Base-by-base conservation (phyloP, 495 filamentous ascomycete species). In the Penicillium paxilli region DNA sequence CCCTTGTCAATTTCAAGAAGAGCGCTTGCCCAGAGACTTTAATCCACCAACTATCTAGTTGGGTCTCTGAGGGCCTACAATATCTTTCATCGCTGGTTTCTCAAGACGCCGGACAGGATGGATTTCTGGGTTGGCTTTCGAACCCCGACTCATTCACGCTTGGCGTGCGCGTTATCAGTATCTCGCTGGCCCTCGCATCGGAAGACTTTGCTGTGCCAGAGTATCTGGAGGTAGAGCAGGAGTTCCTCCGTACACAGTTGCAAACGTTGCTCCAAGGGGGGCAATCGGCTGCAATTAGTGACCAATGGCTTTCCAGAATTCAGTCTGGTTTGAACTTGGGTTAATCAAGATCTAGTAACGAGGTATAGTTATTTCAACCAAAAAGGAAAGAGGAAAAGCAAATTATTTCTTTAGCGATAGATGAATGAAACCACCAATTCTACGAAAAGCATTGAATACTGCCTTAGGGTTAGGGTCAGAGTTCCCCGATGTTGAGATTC, bases 131-230 rank as follows among this genome's bases (percentile, higher is more conserved):
- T 24, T 91, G 87, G 88, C 81, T 80, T 3, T 83, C 85, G 4
- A 88, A 87, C 57, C 80, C 88, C 12, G 83, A 89, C 54, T 80
- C 85, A 2, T 94, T 90, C 63, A 78, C 82, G 0, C 68, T 91
- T 32, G 87, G 83, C 21, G 76, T 86, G 42, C 73, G 86, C 11
- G 58, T 92, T 9, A 69, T 77, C 48, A 60, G 53, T 8, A 59
- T 76, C 32, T 66, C 71, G 1, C 60, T 61, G 19, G 55, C 85
- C 38, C 61, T 83, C 19, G 69, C 67, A 14, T 82, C 81, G 4
- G 69, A 71, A 10, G 67, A 44, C 0, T 70, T 71, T 45, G 60
- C 32, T 33, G 73, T 55, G 37, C 72, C 62, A 9, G 51, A 49
- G 51, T 66, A 61, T 35, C 32, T 74, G 49, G 54, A 55, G 26